A percentile compares a stretch with the other conserved stretches of the same genome.
Evolutionary conservation across 2,329 filamentous ascomycete species (phyloP).

Genomic region (Leptosphaerulina australis): DNA sequence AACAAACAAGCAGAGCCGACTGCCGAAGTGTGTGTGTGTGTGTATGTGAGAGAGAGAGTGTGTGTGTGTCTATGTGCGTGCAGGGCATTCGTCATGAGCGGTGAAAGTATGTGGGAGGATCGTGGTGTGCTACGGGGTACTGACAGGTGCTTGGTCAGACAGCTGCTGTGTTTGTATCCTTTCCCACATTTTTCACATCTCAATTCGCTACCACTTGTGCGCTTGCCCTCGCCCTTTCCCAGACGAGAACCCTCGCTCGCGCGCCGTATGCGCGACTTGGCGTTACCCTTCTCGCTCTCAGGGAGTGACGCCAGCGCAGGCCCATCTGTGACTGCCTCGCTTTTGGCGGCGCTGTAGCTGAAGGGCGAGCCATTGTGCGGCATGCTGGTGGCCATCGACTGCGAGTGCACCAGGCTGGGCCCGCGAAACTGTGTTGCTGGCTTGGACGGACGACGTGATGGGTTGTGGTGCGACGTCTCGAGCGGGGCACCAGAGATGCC

Average conservation of each 20-base stretch:
- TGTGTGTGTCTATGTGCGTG: neutral
- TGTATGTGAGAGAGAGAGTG: conserved; percentile 18
- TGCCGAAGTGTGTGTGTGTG: neutral
- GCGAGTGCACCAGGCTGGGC: conserved; percentile 47
- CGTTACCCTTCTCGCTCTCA: conserved; percentile 55
- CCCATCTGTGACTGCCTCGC: conserved; percentile 70
- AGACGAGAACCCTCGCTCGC: conserved; percentile 88
- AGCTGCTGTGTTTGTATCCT: conserved; percentile 99
- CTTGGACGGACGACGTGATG: conserved; percentile 73
- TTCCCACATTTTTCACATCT: conserved; percentile 98
- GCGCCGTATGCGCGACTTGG: conserved; percentile 62
- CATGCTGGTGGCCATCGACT: conserved; percentile 71
- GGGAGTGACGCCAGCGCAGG: conserved; percentile 60
- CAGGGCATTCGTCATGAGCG: conserved; percentile 49
- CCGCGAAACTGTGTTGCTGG: conserved; percentile 53
- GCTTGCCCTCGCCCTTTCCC: conserved; percentile 77
- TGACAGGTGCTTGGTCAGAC: conserved; percentile 99
- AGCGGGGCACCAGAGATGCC: conserved; percentile 67
- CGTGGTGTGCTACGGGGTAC: conserved; percentile 65
- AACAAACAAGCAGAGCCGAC: conserved; percentile 19
- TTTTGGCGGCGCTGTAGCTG: conserved; percentile 54
- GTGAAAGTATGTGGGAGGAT: conserved; percentile 53
- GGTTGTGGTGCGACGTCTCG: conserved; percentile 46
- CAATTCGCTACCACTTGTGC: conserved; percentile 81
- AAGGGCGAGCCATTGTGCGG: conserved; percentile 58